Evolutionary conservation across 441 rosid genomes (phyloP).

Genomic region (Omphalea diandra): DNA sequence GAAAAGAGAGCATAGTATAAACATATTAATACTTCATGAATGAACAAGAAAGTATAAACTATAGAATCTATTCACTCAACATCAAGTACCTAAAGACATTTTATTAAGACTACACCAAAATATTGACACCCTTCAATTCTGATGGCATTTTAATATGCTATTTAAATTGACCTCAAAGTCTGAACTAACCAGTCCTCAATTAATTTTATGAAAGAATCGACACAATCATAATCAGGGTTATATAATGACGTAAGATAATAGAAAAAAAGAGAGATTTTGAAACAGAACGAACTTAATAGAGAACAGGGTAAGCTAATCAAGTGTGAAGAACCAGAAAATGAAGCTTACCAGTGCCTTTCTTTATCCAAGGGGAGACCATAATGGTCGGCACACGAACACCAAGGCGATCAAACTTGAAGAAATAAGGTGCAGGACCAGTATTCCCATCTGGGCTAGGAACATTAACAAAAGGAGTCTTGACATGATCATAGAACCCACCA

Average conservation of each 20-base stretch:
- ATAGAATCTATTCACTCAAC: too few species aligned
- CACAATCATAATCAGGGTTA: too few species aligned
- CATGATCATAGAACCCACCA: conserved; percentile 95
- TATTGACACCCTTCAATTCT: neutral
- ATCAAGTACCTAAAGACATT: too few species aligned
- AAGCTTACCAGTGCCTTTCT: conserved; percentile 77
- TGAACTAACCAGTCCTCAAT: too few species aligned
- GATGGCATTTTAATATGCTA: neutral
- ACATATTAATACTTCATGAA: neutral
- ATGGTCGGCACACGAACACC: conserved; percentile 96
- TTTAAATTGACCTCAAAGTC: neutral
- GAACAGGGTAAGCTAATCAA: neutral
- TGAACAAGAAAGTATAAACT: neutral
- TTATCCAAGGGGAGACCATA: conserved; percentile 97
- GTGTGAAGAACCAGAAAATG: neutral
- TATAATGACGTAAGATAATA: too few species aligned
- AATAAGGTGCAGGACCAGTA: conserved; percentile 89
- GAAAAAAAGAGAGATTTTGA: neutral
- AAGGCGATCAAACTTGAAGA: conserved; percentile 88
- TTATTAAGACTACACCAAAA: neutral
- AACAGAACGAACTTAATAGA: neutral
- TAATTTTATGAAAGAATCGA: too few species aligned
- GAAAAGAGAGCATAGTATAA: conserved; percentile 5
- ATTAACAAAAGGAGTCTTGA: conserved; percentile 66
- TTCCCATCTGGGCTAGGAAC: conserved; percentile 93